A percentile compares a stretch with the other conserved stretches of the same genome.
phyloP scores from a whole-genome alignment of 495 filamentous ascomycete genomes.

The Tetracladium setigerum region DNA sequence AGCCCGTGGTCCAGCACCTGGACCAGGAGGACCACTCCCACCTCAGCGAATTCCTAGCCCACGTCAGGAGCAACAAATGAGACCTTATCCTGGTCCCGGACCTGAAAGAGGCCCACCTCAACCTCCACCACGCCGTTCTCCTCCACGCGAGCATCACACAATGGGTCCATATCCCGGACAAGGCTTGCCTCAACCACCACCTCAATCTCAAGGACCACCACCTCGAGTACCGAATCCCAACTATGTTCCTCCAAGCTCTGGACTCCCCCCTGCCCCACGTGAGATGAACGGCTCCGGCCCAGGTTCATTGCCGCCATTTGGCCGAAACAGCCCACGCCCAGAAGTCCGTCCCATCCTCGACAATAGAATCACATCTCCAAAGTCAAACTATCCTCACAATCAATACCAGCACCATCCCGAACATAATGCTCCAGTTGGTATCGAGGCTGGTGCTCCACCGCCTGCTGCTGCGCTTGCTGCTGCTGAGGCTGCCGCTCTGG shows the following conservation, averaged over 20 bases:
- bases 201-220: slow-evolving; percentile 25
- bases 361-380: slow-evolving; percentile 75
- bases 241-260: slow-evolving; percentile 47
- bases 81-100: slow-evolving; percentile 61
- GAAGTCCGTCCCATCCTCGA: slow-evolving; percentile 85
- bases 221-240: slow-evolving; percentile 65
- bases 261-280: slow-evolving; percentile 48
- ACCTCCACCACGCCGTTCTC: slow-evolving; percentile 17
- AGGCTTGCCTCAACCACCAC: slow-evolving; percentile 44
- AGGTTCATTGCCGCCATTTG: slow-evolving; percentile 44
- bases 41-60: slow-evolving; percentile 62
- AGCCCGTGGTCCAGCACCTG: slow-evolving; percentile 54
- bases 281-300: slow-evolving; percentile 34
- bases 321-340: slow-evolving; percentile 63
- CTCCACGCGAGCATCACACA: slow-evolving; percentile 31
- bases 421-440: slow-evolving; percentile 51
- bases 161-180: slow-evolving; percentile 48
- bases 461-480: slow-evolving; percentile 66
- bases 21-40: slow-evolving; percentile 45
- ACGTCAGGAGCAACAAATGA: slow-evolving; percentile 50
- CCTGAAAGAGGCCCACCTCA: slow-evolving; percentile 38
- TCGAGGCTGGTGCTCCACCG: slow-evolving; percentile 69
- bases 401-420: slow-evolving; percentile 56
- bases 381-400: slow-evolving; percentile 71
- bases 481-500: slow-evolving; percentile 57